These are phyloP conservation scores for Zasmidium citrigriseum DNA, from an alignment of 2,329 filamentous ascomycete genomes.

Conservation along the genomic window DNA sequence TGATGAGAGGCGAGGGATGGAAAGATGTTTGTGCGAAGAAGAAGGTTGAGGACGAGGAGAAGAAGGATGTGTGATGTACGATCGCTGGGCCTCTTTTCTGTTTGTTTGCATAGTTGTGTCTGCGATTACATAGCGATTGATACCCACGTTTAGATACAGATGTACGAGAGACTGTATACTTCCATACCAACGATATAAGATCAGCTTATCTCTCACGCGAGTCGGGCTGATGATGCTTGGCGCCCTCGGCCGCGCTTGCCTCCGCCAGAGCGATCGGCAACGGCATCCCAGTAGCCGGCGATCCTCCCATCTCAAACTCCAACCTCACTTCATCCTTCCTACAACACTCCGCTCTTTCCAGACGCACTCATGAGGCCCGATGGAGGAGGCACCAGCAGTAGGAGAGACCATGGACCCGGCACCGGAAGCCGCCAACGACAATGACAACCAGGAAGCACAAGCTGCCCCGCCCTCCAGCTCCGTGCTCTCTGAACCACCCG, in stretches of 20 bases:
- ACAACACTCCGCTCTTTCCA: not conserved
- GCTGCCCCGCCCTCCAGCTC: conserved; percentile 14
- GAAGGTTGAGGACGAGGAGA: conserved; percentile 23
- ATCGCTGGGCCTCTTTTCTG: not conserved
- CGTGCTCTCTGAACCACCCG: conserved; percentile 16
- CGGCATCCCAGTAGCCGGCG: not conserved
- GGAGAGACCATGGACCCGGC: not conserved
- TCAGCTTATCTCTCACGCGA: not conserved
- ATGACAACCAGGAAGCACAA: not conserved
- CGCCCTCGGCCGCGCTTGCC: not conserved
- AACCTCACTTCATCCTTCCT: not conserved
- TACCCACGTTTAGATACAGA: not conserved
- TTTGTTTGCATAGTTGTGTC: not conserved
- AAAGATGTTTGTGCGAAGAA: conserved; percentile 52
- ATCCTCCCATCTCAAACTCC: not conserved
- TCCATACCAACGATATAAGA: no score
- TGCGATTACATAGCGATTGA: conserved; percentile 1
- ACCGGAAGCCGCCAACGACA: not conserved
- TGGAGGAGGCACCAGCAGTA: not conserved
- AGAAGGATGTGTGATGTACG: conserved; percentile 17
- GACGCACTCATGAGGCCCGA: conserved; percentile 3
- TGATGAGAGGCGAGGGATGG: conserved; percentile 75
- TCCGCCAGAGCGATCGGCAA: not conserved
- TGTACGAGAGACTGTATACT: not conserved
- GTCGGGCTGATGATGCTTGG: not conserved